Base-by-base conservation (phyloP, 306 rosid species). In the Astragalus membranaceus region DNA sequence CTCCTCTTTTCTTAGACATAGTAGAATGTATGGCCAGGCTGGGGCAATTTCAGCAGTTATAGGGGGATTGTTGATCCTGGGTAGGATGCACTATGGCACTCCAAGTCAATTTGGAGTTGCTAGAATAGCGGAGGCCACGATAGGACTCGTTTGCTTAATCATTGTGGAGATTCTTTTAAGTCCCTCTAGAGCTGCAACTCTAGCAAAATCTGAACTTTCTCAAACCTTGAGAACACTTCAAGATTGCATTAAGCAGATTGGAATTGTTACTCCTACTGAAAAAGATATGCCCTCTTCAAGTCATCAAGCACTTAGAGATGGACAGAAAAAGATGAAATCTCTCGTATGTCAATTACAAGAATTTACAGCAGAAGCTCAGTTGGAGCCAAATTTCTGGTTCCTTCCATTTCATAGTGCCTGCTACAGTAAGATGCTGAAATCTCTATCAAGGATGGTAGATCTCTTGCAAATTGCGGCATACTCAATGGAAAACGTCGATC, bases 381-480 rank as follows among this genome's bases (percentile, higher is more conserved):
- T 72, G 68, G 97, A 90, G 75, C 97, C 98, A 42, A 84, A 67
- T 75, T 90, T 90, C 78, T 90, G 96, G 90, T 90, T 90, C 82
- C 30, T 80, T 51, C 92, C 97, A 66, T 87, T 90, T 29, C 75
- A 83, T 17, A 70, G 80, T 67, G 67, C 67, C 16, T 70, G 86
- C 75, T 88, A 93, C 26, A 60, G 23, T 17, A 85, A 75, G 75
- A 78, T 88, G 39, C 54, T 85, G 36, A 76, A 70, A 56, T 90
- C 96, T 12, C 70, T 88, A 7, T 85, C 75, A 30, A 85, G 72
- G 80, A 75, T 76, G 74, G 70, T 14, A 8, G 83, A 84, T 81
- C 87, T 82, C 75, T 69, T 82, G 51, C 75, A 69, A 43, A 74
- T 82, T 44, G 69, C 80, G 56, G 72, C 79, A 17, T 72, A 81